Percentiles rank a stretch among this genome's conserved stretches.
Evolutionary conservation across 441 rosid species (phyloP).

Genomic region (Populus hybrid): DNA sequence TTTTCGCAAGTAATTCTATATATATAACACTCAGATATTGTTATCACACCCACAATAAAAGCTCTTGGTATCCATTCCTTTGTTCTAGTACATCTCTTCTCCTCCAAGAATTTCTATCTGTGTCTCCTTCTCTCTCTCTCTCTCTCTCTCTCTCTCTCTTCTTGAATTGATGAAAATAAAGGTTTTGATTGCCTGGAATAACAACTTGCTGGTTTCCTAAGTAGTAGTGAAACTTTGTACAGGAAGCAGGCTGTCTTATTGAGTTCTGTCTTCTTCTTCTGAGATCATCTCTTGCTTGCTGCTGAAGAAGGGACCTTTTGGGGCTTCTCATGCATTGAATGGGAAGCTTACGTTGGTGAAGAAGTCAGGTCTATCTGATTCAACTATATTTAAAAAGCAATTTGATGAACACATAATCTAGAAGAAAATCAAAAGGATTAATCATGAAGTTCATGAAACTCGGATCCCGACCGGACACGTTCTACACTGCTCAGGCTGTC

Average conservation of each 20-base stretch:
- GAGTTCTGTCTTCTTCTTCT: conserved; percentile 26
- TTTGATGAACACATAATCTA: conserved; percentile 24
- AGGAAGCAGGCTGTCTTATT: conserved; percentile 31
- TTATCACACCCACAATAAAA: conserved; percentile 16
- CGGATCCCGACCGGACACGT: conserved; percentile 86
- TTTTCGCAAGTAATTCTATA: conserved; percentile 14
- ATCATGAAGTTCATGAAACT: conserved; percentile 97
- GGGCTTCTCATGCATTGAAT: conserved; percentile 22
- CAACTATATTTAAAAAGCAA: conserved; percentile 15
- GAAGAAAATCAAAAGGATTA: conserved; percentile 20
- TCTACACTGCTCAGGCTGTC: conserved; percentile 75
- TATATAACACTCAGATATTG: conserved; percentile 15
- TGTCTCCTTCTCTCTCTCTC: background rate
- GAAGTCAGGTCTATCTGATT: conserved; percentile 17
- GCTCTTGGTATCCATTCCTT: conserved; percentile 17
- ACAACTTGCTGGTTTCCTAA: conserved; percentile 21
- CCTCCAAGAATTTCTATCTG: conserved; percentile 15
- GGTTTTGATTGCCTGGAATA: background rate
- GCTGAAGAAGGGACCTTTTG: conserved; percentile 19
- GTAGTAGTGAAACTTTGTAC: conserved; percentile 15
- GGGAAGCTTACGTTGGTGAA: conserved; percentile 9
- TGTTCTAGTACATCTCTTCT: conserved; percentile 9
- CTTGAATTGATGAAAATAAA: background rate
- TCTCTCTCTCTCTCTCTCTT: background rate
- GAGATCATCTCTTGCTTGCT: conserved; percentile 27